Percentiles rank a stretch among this genome's conserved stretches.
phyloP scores from a whole-genome alignment of 495 filamentous ascomycete species.

The Rhypophila decipiens region DNA sequence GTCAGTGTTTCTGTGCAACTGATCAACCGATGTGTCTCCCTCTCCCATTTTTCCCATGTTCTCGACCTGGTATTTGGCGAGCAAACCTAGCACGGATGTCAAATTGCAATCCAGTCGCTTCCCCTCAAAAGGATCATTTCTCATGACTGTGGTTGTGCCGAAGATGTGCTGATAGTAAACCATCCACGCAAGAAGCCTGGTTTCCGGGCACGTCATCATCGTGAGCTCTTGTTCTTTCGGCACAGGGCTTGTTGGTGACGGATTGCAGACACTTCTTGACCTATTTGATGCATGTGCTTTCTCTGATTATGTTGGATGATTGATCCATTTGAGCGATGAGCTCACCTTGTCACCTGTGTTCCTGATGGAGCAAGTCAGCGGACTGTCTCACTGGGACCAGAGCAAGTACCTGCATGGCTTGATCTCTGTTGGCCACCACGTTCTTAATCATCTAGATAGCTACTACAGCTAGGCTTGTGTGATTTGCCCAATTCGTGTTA shows the following conservation, averaged over 20 bases:
- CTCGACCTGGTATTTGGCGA: not conserved
- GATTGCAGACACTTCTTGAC: conserved; percentile 30
- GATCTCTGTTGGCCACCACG: too few relatives aligned
- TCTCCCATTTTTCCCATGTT: not conserved
- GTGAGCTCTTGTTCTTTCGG: conserved; percentile 4
- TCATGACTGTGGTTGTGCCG: conserved; percentile 92
- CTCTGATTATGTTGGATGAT: not conserved
- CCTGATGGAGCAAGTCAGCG: too few relatives aligned
- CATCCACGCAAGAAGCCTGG: conserved; percentile 30
- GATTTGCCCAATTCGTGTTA: too few relatives aligned
- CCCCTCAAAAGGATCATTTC: conserved; percentile 24
- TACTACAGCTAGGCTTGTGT: too few relatives aligned
- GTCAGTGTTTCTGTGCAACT: too few relatives aligned
- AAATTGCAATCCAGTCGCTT: conserved; percentile 82
- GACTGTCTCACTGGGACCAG: too few relatives aligned
- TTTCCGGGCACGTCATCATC: conserved; percentile 29
- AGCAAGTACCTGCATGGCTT: too few relatives aligned
- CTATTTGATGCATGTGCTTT: too few relatives aligned
- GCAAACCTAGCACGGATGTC: conserved; percentile 82
- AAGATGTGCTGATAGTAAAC: conserved; percentile 59
- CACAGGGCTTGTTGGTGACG: conserved; percentile 15
- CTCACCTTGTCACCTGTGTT: too few relatives aligned
- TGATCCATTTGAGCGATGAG: too few relatives aligned
- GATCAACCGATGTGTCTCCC: not conserved
- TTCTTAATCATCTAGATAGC: too few relatives aligned